These are phyloP conservation scores for Rachicladosporium sp. DNA, from an alignment of 2,329 filamentous ascomycete genomes.

Conservation along the genomic window DNA sequence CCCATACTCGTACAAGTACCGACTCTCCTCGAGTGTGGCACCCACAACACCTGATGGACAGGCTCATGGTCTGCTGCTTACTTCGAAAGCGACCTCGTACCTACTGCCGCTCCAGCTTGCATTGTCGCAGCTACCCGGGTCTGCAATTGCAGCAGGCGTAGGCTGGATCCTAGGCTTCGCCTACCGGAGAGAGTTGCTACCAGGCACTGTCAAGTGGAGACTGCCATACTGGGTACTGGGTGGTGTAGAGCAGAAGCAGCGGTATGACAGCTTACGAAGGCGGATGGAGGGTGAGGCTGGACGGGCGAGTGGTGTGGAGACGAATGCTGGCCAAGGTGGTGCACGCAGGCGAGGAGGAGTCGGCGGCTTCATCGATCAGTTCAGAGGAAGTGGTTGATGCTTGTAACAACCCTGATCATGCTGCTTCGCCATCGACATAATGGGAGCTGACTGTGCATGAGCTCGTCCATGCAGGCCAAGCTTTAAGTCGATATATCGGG, in stretches of 20 bases:
- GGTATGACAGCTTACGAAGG: constrained; percentile 39
- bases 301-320: constrained; percentile 28
- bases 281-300: constrained; percentile 40
- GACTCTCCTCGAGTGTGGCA: constrained; percentile 37
- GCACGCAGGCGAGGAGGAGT: constrained; percentile 32
- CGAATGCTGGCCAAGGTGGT: constrained; percentile 17
- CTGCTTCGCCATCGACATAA: too few relatives aligned
- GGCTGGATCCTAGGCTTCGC: constrained; percentile 82
- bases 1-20: constrained; percentile 79
- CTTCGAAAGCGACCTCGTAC: constrained; percentile 86
- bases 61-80: constrained; percentile 52
- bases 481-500: too few relatives aligned
- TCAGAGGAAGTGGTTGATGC: constrained; percentile 25
- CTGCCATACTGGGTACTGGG: constrained; percentile 80
- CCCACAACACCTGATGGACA: constrained; percentile 18
- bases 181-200: constrained; percentile 75
- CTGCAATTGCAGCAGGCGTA: constrained; percentile 59
- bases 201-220: constrained; percentile 58
- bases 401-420: too few relatives aligned
- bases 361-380: constrained; percentile 35
- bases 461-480: too few relatives aligned
- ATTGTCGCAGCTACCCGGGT: constrained; percentile 79
- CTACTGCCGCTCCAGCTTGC: constrained; percentile 74
- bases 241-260: constrained; percentile 32
- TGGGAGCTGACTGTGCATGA: too few relatives aligned